These are phyloP conservation scores for Tephrocybe sp. DNA, from an alignment of 768 basidiomycete species.

Conservation along the genomic window DNA sequence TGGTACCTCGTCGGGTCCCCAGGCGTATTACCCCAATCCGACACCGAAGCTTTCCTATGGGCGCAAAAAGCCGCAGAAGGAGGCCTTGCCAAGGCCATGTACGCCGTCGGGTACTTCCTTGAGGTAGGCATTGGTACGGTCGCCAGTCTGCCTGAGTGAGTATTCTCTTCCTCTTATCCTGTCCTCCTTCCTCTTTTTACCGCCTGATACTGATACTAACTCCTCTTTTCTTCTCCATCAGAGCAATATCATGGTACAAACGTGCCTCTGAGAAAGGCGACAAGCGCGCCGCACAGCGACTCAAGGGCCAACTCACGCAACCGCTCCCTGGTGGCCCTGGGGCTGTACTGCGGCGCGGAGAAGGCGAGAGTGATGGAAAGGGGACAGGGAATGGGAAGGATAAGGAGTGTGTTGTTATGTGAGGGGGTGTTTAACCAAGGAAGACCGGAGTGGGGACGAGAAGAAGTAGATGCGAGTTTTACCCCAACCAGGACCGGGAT, in stretches of 20 bases:
- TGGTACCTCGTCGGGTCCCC: constrained; percentile 99
- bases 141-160: constrained; percentile 12
- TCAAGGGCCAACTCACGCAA: constrained; percentile 60
- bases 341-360: constrained; percentile 55
- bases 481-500: too few species aligned
- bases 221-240: constrained; percentile 28
- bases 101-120: constrained; percentile 95
- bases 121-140: constrained; percentile 56
- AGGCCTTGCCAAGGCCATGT: constrained; percentile 94
- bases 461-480: not conserved
- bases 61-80: constrained; percentile 93
- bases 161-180: not conserved
- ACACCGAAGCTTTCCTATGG: constrained; percentile 98
- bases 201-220: not conserved
- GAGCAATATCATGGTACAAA: constrained; percentile 82
- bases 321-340: constrained; percentile 62
- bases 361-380: constrained; percentile 38
- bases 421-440: constrained; percentile 15
- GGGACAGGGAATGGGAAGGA: constrained; percentile 56
- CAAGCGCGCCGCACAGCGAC: constrained; percentile 86
- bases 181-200: not conserved
- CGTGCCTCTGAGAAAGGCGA: constrained; percentile 90
- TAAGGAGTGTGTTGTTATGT: constrained; percentile 91
- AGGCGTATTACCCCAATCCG: constrained; percentile 95
- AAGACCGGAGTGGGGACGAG: not conserved